Conservation (phyloP, 164 flowering plant genomes). For the Litsea cubeba region DNA sequence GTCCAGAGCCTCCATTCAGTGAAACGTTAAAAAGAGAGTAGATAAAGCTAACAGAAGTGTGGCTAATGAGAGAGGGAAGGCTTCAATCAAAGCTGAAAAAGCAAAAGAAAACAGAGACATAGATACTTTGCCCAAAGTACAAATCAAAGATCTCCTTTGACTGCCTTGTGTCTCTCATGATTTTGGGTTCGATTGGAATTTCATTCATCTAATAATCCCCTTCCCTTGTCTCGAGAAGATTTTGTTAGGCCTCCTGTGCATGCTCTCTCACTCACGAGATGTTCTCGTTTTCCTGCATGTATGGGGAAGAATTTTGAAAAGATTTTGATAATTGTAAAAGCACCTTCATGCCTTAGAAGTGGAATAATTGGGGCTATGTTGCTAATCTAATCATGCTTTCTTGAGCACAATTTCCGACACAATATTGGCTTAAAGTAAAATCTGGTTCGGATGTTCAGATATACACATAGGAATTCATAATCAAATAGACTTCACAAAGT, state of each 20-base stretch:
- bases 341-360: no score
- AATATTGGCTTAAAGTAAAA: no score
- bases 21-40: background rate
- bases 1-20: background rate
- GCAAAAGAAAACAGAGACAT: background rate
- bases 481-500: no score
- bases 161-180: background rate
- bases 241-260: background rate
- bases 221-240: background rate
- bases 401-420: no score
- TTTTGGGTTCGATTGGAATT: background rate
- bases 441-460: no score
- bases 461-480: no score
- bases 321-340: no score
- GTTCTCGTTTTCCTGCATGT: background rate
- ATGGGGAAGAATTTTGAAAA: no score
- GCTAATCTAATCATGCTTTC: no score
- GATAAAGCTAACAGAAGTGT: background rate
- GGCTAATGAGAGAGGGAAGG: background rate
- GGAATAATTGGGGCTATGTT: no score
- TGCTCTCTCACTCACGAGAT: background rate
- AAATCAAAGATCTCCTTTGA: background rate
- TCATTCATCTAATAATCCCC: background rate
- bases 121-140: background rate
- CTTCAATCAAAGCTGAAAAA: background rate